Evolutionary conservation across 2,329 filamentous ascomycete species (phyloP).

Genomic region (Diplodia corticola): DNA sequence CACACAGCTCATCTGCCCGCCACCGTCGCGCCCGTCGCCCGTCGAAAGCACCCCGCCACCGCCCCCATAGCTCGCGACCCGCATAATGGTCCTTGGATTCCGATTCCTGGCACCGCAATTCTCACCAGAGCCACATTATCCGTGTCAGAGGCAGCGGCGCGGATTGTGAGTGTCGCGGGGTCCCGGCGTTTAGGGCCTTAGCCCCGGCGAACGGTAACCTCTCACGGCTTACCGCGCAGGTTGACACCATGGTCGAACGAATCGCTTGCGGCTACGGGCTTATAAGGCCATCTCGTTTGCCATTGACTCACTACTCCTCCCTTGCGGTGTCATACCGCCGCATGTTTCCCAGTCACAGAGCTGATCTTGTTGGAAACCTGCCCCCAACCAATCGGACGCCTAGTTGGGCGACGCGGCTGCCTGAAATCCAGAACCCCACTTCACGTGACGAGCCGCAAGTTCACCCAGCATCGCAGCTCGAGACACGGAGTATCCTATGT

Average conservation of each 20-base stretch:
- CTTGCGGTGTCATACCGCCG: slow-evolving; percentile 5
- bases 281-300: background rate
- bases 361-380: background rate
- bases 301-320: slow-evolving; percentile 3
- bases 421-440: background rate
- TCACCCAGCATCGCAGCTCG: background rate
- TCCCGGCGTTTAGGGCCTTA: slow-evolving; percentile 5
- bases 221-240: background rate
- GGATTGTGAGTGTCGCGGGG: background rate
- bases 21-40: background rate
- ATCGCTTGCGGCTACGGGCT: background rate
- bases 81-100: background rate
- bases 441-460: background rate
- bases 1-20: slow-evolving; percentile 9
- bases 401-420: background rate
- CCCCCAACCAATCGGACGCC: background rate
- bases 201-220: slow-evolving; percentile 8
- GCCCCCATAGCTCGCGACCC: background rate
- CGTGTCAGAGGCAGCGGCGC: background rate
- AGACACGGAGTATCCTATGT: background rate
- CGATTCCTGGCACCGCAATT: background rate
- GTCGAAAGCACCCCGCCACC: background rate
- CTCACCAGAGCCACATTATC: background rate
- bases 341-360: background rate
- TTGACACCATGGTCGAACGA: background rate